Evolutionary conservation across 148 eudicot species (phyloP).

Genomic region (Chenopodium formosanum): DNA sequence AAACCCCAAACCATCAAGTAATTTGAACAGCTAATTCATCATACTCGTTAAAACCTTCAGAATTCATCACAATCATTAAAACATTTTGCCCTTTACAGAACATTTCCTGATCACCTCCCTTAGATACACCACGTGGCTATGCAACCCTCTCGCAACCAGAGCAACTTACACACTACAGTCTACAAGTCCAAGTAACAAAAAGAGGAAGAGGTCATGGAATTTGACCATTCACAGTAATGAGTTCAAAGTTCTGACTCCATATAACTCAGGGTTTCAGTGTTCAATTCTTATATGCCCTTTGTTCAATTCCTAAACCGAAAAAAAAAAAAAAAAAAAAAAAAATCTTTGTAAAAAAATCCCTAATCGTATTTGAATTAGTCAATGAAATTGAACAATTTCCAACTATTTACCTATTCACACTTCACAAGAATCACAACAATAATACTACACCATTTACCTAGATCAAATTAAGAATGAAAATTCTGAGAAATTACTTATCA

Average conservation of each 20-base stretch:
- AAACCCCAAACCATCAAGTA: background rate
- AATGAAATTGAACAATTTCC: background rate
- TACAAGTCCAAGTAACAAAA: background rate
- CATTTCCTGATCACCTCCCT: background rate
- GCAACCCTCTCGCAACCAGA: too few relatives aligned
- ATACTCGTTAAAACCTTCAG: background rate
- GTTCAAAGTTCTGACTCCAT: background rate
- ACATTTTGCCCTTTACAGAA: background rate
- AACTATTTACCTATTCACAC: background rate
- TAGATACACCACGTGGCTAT: too few relatives aligned
- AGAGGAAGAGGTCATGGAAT: background rate
- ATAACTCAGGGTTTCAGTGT: background rate
- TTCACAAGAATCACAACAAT: background rate
- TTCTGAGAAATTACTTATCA: too few relatives aligned
- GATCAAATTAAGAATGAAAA: background rate
- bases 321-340: background rate
- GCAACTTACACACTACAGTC: background rate
- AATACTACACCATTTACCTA: background rate
- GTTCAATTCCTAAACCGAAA: background rate
- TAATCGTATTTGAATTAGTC: background rate
- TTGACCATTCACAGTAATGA: background rate
- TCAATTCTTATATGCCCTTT: background rate
- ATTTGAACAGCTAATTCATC: background rate
- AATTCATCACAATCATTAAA: background rate
- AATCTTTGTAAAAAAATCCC: background rate